These are phyloP conservation scores for Panicum miliaceum DNA, from an alignment of 176 grass and related monocot species.

Conservation along the genomic window DNA sequence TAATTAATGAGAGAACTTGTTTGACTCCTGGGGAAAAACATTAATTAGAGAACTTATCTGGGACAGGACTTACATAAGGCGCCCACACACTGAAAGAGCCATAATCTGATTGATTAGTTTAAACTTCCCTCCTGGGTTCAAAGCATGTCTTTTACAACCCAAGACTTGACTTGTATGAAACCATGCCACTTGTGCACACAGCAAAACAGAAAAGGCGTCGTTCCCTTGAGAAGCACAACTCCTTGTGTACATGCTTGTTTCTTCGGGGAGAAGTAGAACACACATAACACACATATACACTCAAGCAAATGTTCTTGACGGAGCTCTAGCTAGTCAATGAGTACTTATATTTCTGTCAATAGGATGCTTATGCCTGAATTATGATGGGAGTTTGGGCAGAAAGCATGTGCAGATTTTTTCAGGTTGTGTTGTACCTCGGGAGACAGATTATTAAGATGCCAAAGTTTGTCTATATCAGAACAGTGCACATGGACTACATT, in stretches of 20 bases:
- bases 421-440: conserved; percentile 28
- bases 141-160: background rate
- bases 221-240: background rate
- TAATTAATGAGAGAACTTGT: background rate
- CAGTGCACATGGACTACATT: background rate
- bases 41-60: background rate
- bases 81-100: background rate
- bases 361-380: conserved; percentile 13
- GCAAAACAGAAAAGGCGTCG: background rate
- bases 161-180: background rate
- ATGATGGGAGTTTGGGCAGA: background rate
- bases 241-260: background rate
- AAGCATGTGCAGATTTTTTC: conserved; percentile 19
- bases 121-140: background rate
- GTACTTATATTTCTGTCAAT: background rate
- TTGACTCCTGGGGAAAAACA: background rate
- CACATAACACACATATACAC: background rate
- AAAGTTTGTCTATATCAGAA: conserved; percentile 12
- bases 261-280: background rate
- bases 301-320: background rate
- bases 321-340: background rate
- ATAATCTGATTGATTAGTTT: background rate
- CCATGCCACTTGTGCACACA: background rate
- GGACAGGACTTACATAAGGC: background rate
- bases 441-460: conserved; percentile 27